Evolutionary conservation across 257 asterid genomes (phyloP).

Genomic region (Prunella vulgaris): DNA sequence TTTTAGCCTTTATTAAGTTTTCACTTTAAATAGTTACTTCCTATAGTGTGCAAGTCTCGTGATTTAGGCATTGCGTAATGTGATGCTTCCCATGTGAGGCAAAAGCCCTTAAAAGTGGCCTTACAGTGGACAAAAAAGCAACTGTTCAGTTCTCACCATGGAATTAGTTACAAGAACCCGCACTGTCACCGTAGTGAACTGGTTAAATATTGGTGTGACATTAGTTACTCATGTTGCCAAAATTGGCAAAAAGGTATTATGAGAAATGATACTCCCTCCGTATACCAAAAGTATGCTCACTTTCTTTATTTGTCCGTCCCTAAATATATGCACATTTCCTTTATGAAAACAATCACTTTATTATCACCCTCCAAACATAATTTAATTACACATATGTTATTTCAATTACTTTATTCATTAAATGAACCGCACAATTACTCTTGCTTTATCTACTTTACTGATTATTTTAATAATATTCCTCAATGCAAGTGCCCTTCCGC

Average conservation of each 20-base stretch:
- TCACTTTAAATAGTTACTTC: not conserved
- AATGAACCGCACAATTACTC: too few species aligned
- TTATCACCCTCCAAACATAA: too few species aligned
- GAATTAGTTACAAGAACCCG: constrained; percentile 1
- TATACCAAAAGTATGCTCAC: too few species aligned
- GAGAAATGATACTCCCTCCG: too few species aligned
- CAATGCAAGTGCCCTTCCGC: too few species aligned
- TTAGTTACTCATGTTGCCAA: not conserved
- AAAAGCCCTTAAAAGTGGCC: constrained; percentile 13
- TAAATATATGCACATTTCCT: too few species aligned
- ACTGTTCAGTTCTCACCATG: not conserved
- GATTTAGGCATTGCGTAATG: not conserved
- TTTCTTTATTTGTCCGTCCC: too few species aligned
- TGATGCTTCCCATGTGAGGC: not conserved
- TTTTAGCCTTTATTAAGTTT: not conserved
- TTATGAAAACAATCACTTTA: too few species aligned
- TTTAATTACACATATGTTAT: too few species aligned
- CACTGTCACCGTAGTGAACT: not conserved
- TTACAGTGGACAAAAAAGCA: not conserved
- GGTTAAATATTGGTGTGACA: not conserved
- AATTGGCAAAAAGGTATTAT: not conserved
- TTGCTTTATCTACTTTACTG: too few species aligned
- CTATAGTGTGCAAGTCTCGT: not conserved
- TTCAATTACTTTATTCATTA: too few species aligned
- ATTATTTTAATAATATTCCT: too few species aligned